Conservation (phyloP, 2,329 filamentous ascomycete species). For the Penicillium sp. region DNA sequence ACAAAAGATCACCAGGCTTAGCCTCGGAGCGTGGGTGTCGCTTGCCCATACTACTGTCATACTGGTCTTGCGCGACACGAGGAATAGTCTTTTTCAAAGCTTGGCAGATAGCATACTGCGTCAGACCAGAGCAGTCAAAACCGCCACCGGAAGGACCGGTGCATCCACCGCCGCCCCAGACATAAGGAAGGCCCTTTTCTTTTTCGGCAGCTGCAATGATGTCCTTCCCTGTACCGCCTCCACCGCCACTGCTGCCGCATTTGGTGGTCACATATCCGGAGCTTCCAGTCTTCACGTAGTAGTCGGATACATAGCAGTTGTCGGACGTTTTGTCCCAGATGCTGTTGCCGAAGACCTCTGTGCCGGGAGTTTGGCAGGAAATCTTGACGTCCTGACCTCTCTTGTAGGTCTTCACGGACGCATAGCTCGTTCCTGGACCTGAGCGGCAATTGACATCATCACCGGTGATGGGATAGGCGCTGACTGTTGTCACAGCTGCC, state of each 20-base stretch:
- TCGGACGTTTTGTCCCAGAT: conserved; percentile 30
- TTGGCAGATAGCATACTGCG: conserved; percentile 27
- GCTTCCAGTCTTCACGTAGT: conserved; percentile 28
- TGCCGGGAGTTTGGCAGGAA: conserved; percentile 18
- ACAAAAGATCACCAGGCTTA: conserved; percentile 26
- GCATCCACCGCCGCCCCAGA: conserved; percentile 28
- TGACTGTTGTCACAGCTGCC: conserved; percentile 9
- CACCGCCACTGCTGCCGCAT: conserved; percentile 8
- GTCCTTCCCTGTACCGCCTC: conserved; percentile 9
- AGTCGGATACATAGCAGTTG: conserved; percentile 28
- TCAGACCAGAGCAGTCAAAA: conserved; percentile 30
- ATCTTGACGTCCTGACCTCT: conserved; percentile 11
- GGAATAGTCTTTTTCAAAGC: conserved; percentile 23
- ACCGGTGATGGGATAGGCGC: conserved; percentile 22
- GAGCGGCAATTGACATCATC: conserved; percentile 23
- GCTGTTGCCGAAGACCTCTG: conserved; percentile 15
- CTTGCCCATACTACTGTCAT: conserved; percentile 22
- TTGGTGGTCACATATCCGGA: conserved; percentile 14
- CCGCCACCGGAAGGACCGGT: conserved; percentile 23
- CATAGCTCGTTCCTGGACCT: conserved; percentile 20
- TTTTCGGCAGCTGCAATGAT: conserved; percentile 25
- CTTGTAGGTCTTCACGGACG: conserved; percentile 17
- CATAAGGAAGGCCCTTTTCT: conserved; percentile 27
- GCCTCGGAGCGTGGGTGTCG: conserved; percentile 20
- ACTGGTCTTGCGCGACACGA: conserved; percentile 27